Base-by-base conservation (phyloP, 2,329 filamentous ascomycete species). In the Erysiphe pulchra region DNA sequence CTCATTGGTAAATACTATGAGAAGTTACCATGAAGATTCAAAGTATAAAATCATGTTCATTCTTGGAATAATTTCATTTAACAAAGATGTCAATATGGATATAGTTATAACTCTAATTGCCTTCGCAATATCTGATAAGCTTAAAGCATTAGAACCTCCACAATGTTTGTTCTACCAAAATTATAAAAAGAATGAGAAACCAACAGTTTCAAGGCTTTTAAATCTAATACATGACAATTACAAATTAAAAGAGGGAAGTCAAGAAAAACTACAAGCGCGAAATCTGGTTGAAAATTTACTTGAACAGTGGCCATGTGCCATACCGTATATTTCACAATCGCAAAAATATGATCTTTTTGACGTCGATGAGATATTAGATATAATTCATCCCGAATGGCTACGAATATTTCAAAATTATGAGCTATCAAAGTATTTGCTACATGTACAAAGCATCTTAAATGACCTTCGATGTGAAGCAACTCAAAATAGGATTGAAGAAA, bases 381-480 rank as follows among this genome's bases (percentile, higher is more conserved):
- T 53, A 0, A 50, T 73, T 14, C 48, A 52, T 0, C 59, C 60
- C 0, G 64, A 70, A 42, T 74, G 69, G 68, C 50, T 55, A 3
- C 61, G 64, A 0, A 51, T 70, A 0, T 61, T 60, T 30, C 57
- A 61, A 6, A 73, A 73, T 43, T 48, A 60, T 14, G 58, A 65
- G 16, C 57, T 73, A 1, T 62, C 59, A 0, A 43, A 53, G 0
- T 66, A 72, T 50, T 48, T 72, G 1, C 46, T 57, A 13, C 43
- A 60, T 31, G 61, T 68, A 0, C 66, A 72, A 45, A 13, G 46
- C 0, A 51, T 67, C 12, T 48, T 70, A 11, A 45, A 61, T 44
- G 48, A 46, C 5, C 34, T 13, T n/a, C 14, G 17, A 2, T 37
- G 34, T 17, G 14, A n/a, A 4, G 2, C 34, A 37, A 28, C 8